Evolutionary conservation across 441 rosid species (phyloP), one percentile per base, ranked within the genome.

Genomic region (Aleurites moluccanus): DNA sequence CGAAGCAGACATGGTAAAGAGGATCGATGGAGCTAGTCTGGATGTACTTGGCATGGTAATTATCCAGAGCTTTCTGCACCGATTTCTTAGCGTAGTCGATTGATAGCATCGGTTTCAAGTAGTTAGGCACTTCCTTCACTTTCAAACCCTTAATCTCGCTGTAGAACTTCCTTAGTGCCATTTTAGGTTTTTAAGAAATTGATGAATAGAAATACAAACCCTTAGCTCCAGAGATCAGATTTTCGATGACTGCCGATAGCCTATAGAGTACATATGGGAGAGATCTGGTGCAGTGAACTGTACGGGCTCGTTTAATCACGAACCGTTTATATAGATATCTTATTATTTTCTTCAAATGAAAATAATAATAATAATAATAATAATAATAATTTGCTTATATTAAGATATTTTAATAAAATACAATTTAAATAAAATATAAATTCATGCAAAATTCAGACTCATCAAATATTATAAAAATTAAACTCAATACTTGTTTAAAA

Each of bases 21-120:
- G 99, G 99, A 0, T 86, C 89, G 21, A 88, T 20, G 81, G 98
- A 95, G 82, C 86, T 81, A 0, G 98, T 95, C 83, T 89, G 81
- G 20, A 95, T 92, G 90, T 95, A 89, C 84, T 91, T 92, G 49
- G 87, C 92, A 56, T 90, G 87, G 84, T 95, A 92, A 73, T 83
- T 90, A 73, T 92, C 97, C 79, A 91, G 73, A 4, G 91, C 88
- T 79, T 76, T 85, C 84, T 68, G 81, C 73, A 90, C 71, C 8
- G 92, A 69, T 50, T 80, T 80, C 91, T 92, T 94, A 62, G 81
- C 64, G 52, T 73, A 74, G 44, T 83, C 82, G 16, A 73, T 1
- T 3, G 99, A 88, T 11, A 92, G 85, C 89, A 82, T 92, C 62
- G 94, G 92, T 86, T 94, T 94, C 70, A 92, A 62, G 78, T 90